These are phyloP conservation scores for Camellia granthamiana DNA, from an alignment of 148 eudicot genomes.

Conservation along the genomic window DNA sequence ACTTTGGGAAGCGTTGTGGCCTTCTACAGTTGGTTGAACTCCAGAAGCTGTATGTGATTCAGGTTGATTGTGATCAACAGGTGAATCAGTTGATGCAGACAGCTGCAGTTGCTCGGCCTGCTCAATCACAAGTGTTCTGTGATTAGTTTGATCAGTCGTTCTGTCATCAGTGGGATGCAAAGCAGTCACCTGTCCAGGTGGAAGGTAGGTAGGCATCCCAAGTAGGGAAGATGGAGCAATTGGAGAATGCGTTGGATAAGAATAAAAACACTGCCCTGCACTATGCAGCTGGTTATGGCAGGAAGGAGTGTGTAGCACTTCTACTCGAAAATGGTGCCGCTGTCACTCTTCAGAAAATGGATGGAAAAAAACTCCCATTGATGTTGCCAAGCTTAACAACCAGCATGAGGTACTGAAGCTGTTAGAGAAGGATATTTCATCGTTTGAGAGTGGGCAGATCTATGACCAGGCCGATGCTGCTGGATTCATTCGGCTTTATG, in stretches of 20 bases:
- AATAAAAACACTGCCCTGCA: slow-evolving; percentile 99
- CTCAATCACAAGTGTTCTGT: slow-evolving; percentile 15
- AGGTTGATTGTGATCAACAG: slow-evolving; percentile 18
- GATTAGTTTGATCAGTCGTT: slow-evolving; percentile 6
- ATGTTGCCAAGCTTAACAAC: slow-evolving; percentile 91
- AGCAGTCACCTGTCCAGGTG: slow-evolving; percentile 68
- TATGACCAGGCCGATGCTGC: no score
- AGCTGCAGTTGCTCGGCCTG: slow-evolving; percentile 16
- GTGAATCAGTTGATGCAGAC: slow-evolving; percentile 14
- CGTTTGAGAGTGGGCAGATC: no score
- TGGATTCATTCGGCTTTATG: no score
- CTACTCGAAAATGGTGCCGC: slow-evolving; percentile 91
- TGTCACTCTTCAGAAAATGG: slow-evolving; percentile 90
- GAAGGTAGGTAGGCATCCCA: slow-evolving; percentile 75
- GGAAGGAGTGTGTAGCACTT: slow-evolving; percentile 94
- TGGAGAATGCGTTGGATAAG: slow-evolving; percentile 85
- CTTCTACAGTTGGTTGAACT: slow-evolving; percentile 10
- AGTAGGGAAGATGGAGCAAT: slow-evolving; percentile 60
- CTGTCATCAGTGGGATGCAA: slow-evolving; percentile 52
- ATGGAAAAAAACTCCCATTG: slow-evolving; percentile 94
- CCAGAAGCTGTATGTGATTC: slow-evolving; percentile 22
- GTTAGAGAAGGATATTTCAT: slow-evolving; percentile 91
- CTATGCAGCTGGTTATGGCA: slow-evolving; percentile 98
- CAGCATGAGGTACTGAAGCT: slow-evolving; percentile 82
- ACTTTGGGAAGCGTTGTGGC: slow-evolving; percentile 15